Evolutionary conservation across 805 yeast genomes (phyloP).

Genomic region (Millerozyma acaciae): DNA sequence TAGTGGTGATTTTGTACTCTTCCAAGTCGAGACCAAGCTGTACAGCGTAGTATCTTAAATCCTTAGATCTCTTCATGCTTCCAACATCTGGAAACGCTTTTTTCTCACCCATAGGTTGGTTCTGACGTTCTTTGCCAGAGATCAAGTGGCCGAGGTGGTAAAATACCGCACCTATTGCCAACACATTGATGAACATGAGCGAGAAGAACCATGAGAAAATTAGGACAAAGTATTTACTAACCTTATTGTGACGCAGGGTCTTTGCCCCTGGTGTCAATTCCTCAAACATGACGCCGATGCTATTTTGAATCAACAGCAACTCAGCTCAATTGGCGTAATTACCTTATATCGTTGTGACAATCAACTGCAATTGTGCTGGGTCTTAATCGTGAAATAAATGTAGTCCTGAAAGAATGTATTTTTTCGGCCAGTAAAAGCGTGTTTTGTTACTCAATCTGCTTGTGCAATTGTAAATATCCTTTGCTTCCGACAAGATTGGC

Average conservation of each 20-base stretch:
- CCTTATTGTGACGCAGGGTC: slow-evolving; percentile 16
- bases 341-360: too few relatives aligned
- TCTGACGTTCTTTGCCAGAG: slow-evolving; percentile 26
- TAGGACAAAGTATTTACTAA: slow-evolving; percentile 18
- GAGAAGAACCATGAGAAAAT: slow-evolving; percentile 26
- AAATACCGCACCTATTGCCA: slow-evolving; percentile 25
- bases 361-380: too few relatives aligned
- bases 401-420: too few relatives aligned
- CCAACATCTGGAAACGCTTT: slow-evolving; percentile 34
- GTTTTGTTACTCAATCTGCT: too few relatives aligned
- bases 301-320: too few relatives aligned
- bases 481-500: too few relatives aligned
- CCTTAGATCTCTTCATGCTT: slow-evolving; percentile 31
- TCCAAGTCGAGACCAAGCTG: slow-evolving; percentile 57
- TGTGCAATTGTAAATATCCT: too few relatives aligned
- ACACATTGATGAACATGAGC: slow-evolving; percentile 20
- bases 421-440: too few relatives aligned
- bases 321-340: too few relatives aligned
- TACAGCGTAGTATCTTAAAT: slow-evolving; percentile 64
- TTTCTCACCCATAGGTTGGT: slow-evolving; percentile 21
- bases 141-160: slow-evolving; percentile 27
- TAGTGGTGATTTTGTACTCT: slow-evolving; percentile 60
- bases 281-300: slow-evolving; percentile 17
- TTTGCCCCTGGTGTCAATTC: slow-evolving; percentile 22
- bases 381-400: too few relatives aligned